Evolutionary conservation across 192 early-diverging fungal genomes (phyloP).

Genomic region (Physocladia obscura): DNA sequence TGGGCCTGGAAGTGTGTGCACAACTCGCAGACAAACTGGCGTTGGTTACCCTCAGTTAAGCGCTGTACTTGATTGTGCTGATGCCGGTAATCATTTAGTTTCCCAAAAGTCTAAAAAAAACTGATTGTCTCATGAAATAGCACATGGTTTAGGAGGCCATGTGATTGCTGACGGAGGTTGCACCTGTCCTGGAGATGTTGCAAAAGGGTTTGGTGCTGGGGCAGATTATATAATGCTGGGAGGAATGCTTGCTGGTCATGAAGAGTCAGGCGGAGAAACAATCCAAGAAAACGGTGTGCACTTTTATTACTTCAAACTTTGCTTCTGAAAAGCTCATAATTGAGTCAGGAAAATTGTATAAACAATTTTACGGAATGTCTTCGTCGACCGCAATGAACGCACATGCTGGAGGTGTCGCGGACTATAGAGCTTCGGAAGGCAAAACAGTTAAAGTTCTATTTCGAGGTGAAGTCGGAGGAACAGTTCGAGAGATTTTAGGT

Average conservation of each 20-base stretch:
- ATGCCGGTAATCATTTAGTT: conserved; percentile 22
- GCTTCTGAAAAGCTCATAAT: background rate
- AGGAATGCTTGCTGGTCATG: conserved; percentile 20
- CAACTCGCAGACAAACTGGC: conserved; percentile 21
- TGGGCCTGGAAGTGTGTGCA: conserved; percentile 21
- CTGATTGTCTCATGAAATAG: background rate
- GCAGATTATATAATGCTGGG: conserved; percentile 23
- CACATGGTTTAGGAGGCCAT: conserved; percentile 15
- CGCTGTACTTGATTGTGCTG: conserved; percentile 21
- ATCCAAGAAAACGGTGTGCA: conserved; percentile 20
- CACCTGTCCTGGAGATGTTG: conserved; percentile 18
- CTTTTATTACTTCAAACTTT: background rate
- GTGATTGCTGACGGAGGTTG: conserved; percentile 23
- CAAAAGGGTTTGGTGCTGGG: conserved; percentile 22
- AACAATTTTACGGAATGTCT: conserved; percentile 22
- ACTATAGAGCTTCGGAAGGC: conserved; percentile 19
- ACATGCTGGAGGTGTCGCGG: conserved; percentile 15
- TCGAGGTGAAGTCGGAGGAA: conserved; percentile 6
- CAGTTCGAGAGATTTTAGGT: conserved; percentile 9
- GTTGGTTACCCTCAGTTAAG: conserved; percentile 18
- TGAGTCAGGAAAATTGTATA: conserved; percentile 7
- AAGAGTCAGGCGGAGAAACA: conserved; percentile 11
- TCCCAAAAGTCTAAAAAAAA: too few relatives aligned
- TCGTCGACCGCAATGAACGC: conserved; percentile 21
- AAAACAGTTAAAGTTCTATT: conserved; percentile 17